Base-by-base conservation (phyloP, 2,329 filamentous ascomycete genomes). In the Ilyonectria sp. region DNA sequence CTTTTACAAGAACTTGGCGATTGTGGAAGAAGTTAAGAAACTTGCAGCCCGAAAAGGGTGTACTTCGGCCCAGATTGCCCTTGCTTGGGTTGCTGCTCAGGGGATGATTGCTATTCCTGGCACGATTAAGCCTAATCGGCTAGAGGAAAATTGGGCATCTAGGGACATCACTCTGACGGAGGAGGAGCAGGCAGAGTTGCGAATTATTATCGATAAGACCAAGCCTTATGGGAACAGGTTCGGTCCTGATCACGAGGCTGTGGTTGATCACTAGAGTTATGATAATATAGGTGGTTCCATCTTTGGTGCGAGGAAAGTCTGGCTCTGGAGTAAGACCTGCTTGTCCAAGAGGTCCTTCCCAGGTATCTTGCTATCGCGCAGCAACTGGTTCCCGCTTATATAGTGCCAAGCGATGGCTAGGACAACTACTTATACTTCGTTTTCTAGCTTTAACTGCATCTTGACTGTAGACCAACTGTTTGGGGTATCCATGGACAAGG, bases 101-200 rank as follows among this genome's bases (percentile, higher is more conserved):
- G 79, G 80, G 0, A 75, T 84, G 74, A 84, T 86, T 65, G 75
- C 83, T 0, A 86, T 86, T 55, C 83, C 84, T 0, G 84, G 85
- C 2, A 84, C 83, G 1, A 84, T 82, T 0, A 84, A 83, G 68
- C 60, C 78, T 0, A 55, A 66, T 3, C 77, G 83, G 0, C 55
- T 84, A 4, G 81, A 82, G 55, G 79, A 83, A 56, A 85, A 84
- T 60, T 82, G 78, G 78, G 73, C 73, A 0, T 82, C 80, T 1
- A 65, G 79, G 33, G 71, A 82, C 7, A 69, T 83, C 49, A 74
- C 79, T 1, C 62, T 83, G 31, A 80, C 77, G 0, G 78, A 81
- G 23, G 80, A 81, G 35, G 83, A 85, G 59, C 72, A 77, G 68
- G 55, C 69, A 37, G 80, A 83, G 65, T 80, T 85, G 74, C 75